A percentile compares a stretch with the other conserved stretches of the same genome.
These are phyloP conservation scores for Penicillium sp. DNA, from an alignment of 2,329 filamentous ascomycete species.

Conservation along the genomic window DNA sequence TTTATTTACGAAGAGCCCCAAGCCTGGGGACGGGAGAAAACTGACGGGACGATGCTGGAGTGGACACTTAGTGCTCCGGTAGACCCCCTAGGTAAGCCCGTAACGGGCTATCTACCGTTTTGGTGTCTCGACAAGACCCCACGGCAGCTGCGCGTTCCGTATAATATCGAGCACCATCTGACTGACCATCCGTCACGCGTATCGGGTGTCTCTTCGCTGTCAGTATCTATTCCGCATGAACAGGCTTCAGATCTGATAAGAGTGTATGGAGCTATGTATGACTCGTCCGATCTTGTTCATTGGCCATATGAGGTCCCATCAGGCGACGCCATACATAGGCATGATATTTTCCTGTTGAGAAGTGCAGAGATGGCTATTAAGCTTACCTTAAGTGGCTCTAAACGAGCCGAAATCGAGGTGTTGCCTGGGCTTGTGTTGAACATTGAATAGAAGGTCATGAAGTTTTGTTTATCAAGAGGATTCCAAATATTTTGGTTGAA, in stretches of 20 bases:
- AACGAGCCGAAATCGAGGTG: slow-evolving; percentile 7
- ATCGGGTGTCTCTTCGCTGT: slow-evolving; percentile 9
- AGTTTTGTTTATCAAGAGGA: no score
- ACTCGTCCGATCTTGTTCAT: background rate
- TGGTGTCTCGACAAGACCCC: slow-evolving; percentile 21
- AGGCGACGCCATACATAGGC: no score
- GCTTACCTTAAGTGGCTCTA: slow-evolving; percentile 10
- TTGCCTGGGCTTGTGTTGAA: slow-evolving; percentile 14
- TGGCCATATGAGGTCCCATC: slow-evolving; percentile 14
- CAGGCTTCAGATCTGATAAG: no score
- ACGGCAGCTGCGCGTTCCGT: slow-evolving; percentile 14
- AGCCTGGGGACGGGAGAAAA: slow-evolving; percentile 13
- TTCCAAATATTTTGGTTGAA: no score
- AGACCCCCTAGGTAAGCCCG: background rate
- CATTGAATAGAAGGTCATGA: no score
- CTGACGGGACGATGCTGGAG: slow-evolving; percentile 14
- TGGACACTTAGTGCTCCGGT: slow-evolving; percentile 12
- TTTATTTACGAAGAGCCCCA: slow-evolving; percentile 13
- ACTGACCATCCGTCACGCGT: slow-evolving; percentile 16
- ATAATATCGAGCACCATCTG: slow-evolving; percentile 7
- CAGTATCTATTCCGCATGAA: slow-evolving; percentile 7
- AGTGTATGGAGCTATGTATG: slow-evolving; percentile 11
- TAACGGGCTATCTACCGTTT: slow-evolving; percentile 13
- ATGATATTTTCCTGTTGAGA: background rate
- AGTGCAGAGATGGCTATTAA: background rate